A percentile compares a stretch with the other conserved stretches of the same genome.
These are phyloP conservation scores for Ogataea hybrid DNA, from an alignment of 1,139 yeast genomes.

Conservation along the genomic window DNA sequence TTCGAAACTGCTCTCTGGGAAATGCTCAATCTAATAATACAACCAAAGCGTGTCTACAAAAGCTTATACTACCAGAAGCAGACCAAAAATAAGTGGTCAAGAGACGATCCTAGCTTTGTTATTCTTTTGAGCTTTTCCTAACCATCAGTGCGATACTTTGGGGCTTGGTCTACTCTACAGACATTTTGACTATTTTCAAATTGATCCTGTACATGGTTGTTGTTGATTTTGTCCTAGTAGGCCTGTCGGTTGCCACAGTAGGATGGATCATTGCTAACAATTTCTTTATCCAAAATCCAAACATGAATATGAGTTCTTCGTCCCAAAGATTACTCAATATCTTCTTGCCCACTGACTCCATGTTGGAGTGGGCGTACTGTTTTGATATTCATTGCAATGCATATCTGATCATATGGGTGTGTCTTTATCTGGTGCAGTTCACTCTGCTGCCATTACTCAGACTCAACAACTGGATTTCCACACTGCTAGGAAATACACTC, in stretches of 20 bases:
- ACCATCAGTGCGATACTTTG: conserved; percentile 80
- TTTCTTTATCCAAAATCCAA: conserved; percentile 40
- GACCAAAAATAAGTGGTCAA: conserved; percentile 69
- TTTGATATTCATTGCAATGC: conserved; percentile 93
- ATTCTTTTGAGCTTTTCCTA: conserved; percentile 65
- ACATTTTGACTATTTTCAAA: conserved; percentile 55
- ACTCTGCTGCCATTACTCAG: conserved; percentile 69
- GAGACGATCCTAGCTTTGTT: conserved; percentile 91
- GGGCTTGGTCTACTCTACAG: conserved; percentile 81
- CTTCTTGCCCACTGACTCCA: conserved; percentile 29
- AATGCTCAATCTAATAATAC: conserved; percentile 65
- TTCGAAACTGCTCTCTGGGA: conserved; percentile 95
- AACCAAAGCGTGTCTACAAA: conserved; percentile 80
- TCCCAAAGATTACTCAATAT: conserved; percentile 21
- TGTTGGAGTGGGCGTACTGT: conserved; percentile 91
- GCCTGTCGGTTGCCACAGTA: conserved; percentile 63
- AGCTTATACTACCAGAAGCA: conserved; percentile 77
- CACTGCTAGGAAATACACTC: conserved; percentile 73
- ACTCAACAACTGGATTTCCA: conserved; percentile 59
- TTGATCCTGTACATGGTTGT: conserved; percentile 80
- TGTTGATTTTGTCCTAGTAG: conserved; percentile 75
- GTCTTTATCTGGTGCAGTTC: conserved; percentile 74
- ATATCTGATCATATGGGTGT: conserved; percentile 76
- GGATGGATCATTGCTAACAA: conserved; percentile 73
- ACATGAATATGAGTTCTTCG: conserved; percentile 19